These are phyloP conservation scores for Ilyonectria mors-panacis DNA, from an alignment of 2,329 filamentous ascomycete species.

Conservation along the genomic window DNA sequence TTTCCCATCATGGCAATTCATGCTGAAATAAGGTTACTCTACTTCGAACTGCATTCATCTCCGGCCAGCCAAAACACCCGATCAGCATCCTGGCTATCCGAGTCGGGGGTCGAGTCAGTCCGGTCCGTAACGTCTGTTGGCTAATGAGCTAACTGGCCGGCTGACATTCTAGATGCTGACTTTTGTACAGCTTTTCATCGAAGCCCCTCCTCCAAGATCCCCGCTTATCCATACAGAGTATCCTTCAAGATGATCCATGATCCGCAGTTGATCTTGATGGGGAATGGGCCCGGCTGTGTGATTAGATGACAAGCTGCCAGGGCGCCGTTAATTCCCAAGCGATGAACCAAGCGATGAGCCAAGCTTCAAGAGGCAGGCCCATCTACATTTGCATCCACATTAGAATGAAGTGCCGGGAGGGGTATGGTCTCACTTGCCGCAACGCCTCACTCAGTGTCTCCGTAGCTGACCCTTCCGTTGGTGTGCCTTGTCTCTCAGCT, in stretches of 20 bases:
- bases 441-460: slow-evolving; percentile 6
- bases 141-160: background rate
- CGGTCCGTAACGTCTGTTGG: background rate
- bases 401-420: background rate
- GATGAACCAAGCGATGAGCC: slow-evolving; percentile 11
- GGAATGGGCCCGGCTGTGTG: slow-evolving; percentile 8
- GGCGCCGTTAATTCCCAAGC: background rate
- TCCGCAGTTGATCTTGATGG: slow-evolving; percentile 8
- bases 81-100: slow-evolving; percentile 14
- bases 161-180: background rate
- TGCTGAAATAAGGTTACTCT: slow-evolving; percentile 23
- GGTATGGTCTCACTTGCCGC: background rate
- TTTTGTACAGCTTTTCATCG: background rate
- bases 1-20: slow-evolving; percentile 1
- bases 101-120: slow-evolving; percentile 2
- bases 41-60: slow-evolving; percentile 29
- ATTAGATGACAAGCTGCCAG: background rate
- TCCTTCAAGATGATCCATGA: slow-evolving; percentile 9
- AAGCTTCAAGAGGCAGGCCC: slow-evolving; percentile 9
- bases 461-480: background rate
- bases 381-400: background rate
- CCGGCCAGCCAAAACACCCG: slow-evolving; percentile 12
- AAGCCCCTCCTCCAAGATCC: background rate
- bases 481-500: background rate
- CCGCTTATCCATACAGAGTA: background rate